A percentile compares a stretch with the other conserved stretches of the same genome.
Evolutionary conservation across 2,329 filamentous ascomycete species (phyloP).

Genomic region (Penicillium sp.): DNA sequence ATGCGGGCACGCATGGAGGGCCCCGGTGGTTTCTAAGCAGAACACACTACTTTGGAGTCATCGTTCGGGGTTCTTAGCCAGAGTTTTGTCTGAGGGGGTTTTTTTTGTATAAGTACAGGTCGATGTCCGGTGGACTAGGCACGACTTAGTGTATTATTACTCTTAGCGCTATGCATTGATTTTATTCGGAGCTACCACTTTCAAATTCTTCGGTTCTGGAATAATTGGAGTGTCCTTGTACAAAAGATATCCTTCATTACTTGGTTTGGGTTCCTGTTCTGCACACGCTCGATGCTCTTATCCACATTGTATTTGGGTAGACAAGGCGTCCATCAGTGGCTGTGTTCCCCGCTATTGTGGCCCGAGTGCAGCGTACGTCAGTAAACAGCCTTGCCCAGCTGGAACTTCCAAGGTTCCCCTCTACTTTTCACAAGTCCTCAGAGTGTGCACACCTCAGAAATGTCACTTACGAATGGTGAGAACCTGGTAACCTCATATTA

Average conservation of each 20-base stretch:
- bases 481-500: neutral
- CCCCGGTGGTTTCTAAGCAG: conserved; percentile 9
- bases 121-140: conserved; percentile 9
- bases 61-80: neutral
- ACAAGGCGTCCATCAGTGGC: neutral
- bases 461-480: conserved; percentile 49
- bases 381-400: conserved; percentile 17
- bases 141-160: conserved; percentile 24
- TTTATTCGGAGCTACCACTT: neutral
- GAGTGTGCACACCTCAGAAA: conserved; percentile 23
- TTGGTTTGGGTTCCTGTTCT: neutral
- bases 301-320: neutral
- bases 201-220: neutral
- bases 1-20: conserved; percentile 31
- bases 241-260: neutral
- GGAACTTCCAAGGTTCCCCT: neutral
- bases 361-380: conserved; percentile 16
- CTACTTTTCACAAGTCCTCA: conserved; percentile 3
- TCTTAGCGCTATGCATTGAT: conserved; percentile 20
- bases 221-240: neutral
- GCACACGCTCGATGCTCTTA: neutral
- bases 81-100: conserved; percentile 1
- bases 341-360: conserved; percentile 16
- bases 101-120: conserved; percentile 20
- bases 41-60: conserved; percentile 12